Base-by-base conservation (phyloP, 2,329 filamentous ascomycete genomes). In the Spiromastix sp. region DNA sequence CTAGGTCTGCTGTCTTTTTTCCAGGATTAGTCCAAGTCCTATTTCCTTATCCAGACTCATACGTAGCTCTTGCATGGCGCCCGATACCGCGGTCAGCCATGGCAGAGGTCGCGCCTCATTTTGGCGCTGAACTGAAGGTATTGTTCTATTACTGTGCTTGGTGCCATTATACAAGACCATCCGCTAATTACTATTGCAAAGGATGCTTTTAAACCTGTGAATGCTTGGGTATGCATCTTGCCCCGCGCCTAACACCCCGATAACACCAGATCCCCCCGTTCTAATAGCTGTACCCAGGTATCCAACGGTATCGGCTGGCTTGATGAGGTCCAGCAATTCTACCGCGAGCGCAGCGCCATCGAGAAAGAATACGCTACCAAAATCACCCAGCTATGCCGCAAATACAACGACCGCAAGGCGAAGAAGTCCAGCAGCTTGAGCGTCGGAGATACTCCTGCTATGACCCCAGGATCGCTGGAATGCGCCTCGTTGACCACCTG, bases 151-250 rank as follows among this genome's bases (percentile, higher is more conserved):
- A n/a, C 26, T 32, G 6, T 16, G 20, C 6, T 15, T n/a, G n/a
- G n/a, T n/a, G n/a, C n/a, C n/a, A n/a, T n/a, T n/a, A n/a, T n/a
- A n/a, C n/a, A n/a, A n/a, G n/a, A n/a, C n/a, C n/a, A 11, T 24
- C 32, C 9, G 28, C 33, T 33, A 25, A 30, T 30, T 8, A 32
- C 47, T 47, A 36, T 27, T 34, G n/a, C 26, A 39, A 54, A 95
- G 85, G 91, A 98, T 77, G 85, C 83, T 55, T 98, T 95, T 72
- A 95, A 93, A 63, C 77, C 85, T 12, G 86, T 93, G 57, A 95
- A 87, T 64, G 77, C 73, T 51, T 98, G 91, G 91, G 75, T 78
- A 68, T 47, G 63, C 51, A 36, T 32, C 32, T 28, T 28, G 40
- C 37, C 39, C 21, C 27, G 32, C 32, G 12, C 29, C 19, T 32